A percentile compares a stretch with the other conserved stretches of the same genome.
phyloP scores from a whole-genome alignment of 2,329 filamentous ascomycete species.

The Bipolaris bicolor region DNA sequence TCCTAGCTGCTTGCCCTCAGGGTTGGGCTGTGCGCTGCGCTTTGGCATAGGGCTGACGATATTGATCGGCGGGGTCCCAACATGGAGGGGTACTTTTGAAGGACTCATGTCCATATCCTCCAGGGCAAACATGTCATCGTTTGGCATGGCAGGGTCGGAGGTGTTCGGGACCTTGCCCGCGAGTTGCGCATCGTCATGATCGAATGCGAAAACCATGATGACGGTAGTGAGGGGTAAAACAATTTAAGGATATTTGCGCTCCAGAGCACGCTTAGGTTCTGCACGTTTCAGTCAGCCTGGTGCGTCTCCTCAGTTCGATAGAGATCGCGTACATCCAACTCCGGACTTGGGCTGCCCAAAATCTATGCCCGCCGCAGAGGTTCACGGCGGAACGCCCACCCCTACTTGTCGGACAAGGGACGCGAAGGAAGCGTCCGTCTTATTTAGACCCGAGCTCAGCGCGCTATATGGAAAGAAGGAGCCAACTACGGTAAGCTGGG shows the following conservation, averaged over 20 bases:
- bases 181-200: constrained; percentile 41
- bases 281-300: constrained; percentile 32
- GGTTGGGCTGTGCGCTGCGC: constrained; percentile 31
- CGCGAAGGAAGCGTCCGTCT: constrained; percentile 56
- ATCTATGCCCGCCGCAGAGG: constrained; percentile 57
- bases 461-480: constrained; percentile 42
- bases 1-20: constrained; percentile 32
- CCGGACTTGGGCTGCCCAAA: constrained; percentile 26
- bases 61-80: constrained; percentile 47
- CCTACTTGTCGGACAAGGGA: constrained; percentile 55
- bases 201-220: constrained; percentile 46
- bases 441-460: constrained; percentile 47
- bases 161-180: constrained; percentile 19
- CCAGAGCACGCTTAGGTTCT: constrained; percentile 26
- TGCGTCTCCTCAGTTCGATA: constrained; percentile 16
- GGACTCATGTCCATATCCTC: constrained; percentile 37
- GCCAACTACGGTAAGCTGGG: constrained; percentile 44
- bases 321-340: constrained; percentile 34
- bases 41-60: constrained; percentile 43
- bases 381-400: constrained; percentile 59
- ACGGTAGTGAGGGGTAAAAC: constrained; percentile 15
- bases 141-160: constrained; percentile 11
- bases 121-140: constrained; percentile 26
- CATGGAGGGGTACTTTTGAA: constrained; percentile 27
- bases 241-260: constrained; percentile 15